phyloP scores from a whole-genome alignment of 306 rosid genomes.

The Elaeagnus macrophylla region DNA sequence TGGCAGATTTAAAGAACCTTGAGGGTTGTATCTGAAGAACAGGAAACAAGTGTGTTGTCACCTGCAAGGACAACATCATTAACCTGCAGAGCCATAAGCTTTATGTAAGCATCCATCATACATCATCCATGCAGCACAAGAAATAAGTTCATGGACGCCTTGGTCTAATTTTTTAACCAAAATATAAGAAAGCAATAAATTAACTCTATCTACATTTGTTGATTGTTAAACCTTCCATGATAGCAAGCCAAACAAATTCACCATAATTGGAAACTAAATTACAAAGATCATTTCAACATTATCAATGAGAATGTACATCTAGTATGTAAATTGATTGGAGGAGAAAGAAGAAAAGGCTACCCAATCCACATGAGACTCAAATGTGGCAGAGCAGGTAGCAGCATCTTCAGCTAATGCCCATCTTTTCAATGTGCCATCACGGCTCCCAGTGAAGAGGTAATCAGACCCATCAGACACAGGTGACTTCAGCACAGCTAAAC shows the following conservation, averaged over 20 bases:
- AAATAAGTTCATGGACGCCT: no score
- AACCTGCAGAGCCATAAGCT: conserved; percentile 55
- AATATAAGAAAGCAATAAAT: no score
- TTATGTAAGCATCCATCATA: conserved; percentile 9
- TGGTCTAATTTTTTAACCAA: no score
- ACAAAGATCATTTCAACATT: neutral
- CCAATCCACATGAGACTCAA: conserved; percentile 99
- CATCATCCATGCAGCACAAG: conserved; percentile 1
- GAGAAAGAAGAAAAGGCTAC: conserved; percentile 30
- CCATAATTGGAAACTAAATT: neutral
- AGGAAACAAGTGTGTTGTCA: conserved; percentile 79
- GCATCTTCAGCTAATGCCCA: conserved; percentile 66
- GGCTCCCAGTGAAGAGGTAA: conserved; percentile 89
- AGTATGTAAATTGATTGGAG: neutral
- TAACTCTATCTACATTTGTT: no score
- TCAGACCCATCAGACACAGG: conserved; percentile 51
- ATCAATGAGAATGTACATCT: no score
- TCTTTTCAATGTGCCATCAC: conserved; percentile 93
- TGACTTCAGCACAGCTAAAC: conserved; percentile 60
- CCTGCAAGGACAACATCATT: conserved; percentile 92
- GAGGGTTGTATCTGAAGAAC: conserved; percentile 93
- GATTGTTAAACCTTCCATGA: no score
- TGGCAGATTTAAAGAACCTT: conserved; percentile 50
- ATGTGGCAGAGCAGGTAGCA: conserved; percentile 80
- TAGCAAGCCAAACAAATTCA: no score